A percentile compares a stretch with the other conserved stretches of the same genome.
phyloP scores from a whole-genome alignment of 2,329 filamentous ascomycete species.

The Drechslerella dactyloides region DNA sequence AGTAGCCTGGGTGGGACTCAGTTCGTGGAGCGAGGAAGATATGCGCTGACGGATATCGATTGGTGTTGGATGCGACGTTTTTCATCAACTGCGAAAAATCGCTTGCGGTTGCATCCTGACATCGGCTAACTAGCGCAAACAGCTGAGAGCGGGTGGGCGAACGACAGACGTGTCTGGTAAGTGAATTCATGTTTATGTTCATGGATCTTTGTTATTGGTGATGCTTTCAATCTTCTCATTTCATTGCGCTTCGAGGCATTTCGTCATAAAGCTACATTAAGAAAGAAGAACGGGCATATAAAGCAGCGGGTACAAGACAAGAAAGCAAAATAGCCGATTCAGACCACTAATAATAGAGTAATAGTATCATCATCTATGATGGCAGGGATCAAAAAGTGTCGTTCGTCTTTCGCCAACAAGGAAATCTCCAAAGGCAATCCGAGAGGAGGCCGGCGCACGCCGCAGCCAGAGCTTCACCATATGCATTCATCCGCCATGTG shows the following conservation, averaged over 20 bases:
- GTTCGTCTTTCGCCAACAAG: neutral
- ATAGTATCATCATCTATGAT: slow-evolving; percentile 4
- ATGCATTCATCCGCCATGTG: neutral
- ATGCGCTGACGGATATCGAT: too few relatives aligned
- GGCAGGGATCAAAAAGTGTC: neutral
- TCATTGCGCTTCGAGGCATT: slow-evolving; percentile 39
- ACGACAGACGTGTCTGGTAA: too few relatives aligned
- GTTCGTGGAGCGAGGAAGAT: too few relatives aligned
- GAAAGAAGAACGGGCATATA: slow-evolving; percentile 14
- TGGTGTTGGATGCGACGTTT: too few relatives aligned
- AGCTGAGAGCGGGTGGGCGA: too few relatives aligned
- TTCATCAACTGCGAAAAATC: too few relatives aligned
- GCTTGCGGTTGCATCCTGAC: too few relatives aligned
- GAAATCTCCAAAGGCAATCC: neutral
- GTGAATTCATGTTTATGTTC: too few relatives aligned
- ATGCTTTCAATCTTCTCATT: slow-evolving; percentile 34
- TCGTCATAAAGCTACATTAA: slow-evolving; percentile 42
- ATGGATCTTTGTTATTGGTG: too few relatives aligned
- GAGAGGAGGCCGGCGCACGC: neutral
- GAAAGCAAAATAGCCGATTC: slow-evolving; percentile 5
- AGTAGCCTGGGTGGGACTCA: too few relatives aligned
- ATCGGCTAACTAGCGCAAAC: too few relatives aligned
- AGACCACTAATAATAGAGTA: neutral
- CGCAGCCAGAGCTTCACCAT: neutral
- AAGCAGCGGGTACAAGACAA: slow-evolving; percentile 15